Base-by-base conservation (phyloP, 495 filamentous ascomycete genomes). In the Trichoderma virens region DNA sequence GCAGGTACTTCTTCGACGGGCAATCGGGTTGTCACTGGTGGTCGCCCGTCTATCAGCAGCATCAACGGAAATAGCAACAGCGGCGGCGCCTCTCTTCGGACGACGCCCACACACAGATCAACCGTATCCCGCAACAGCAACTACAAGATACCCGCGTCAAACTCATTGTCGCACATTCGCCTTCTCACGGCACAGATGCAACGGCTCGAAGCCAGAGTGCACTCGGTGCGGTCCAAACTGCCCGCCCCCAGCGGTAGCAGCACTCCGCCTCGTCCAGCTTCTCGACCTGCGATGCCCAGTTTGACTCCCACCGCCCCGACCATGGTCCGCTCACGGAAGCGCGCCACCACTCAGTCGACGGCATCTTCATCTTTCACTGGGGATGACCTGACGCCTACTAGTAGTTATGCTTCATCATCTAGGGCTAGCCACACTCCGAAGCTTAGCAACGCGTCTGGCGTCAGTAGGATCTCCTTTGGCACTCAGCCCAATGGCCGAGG, bases 181-280 rank as follows among this genome's bases (percentile, higher is more conserved):
- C 88, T 87, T 3, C 84, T 98, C 62, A 94, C 93, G 64, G 92
- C 90, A 27, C 94, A 97, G 75, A 97, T 98, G 95, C 91, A 96
- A 73, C 86, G 88, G 66, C 85, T 98, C 45, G 95, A 98, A 73
- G 89, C 93, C 64, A 83, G 93, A 34, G 92, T 98, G 7, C 92
- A 98, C 60, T 91, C 89, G n/a, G 94, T 90, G 28, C 86, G 91
- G 66, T 96, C 92, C 35, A 96, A 96, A 73, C 83, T 98, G 2
- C 94, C 94, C 1, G 89, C 85, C 5, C 90, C 90, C 11, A 84
- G 84, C 16, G 43, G 43, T 8, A 18, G 43, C 20, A 83, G 78
- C 60, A 93, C 90, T 2, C 92, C 94, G 5, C 91, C 93, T n/a
- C 87, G 88, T 31, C 80, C 82, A 31, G 93, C 91, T 1, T 91